Base-by-base conservation (phyloP, 768 basidiomycete genomes). In the Phanerochaete carnosa region DNA sequence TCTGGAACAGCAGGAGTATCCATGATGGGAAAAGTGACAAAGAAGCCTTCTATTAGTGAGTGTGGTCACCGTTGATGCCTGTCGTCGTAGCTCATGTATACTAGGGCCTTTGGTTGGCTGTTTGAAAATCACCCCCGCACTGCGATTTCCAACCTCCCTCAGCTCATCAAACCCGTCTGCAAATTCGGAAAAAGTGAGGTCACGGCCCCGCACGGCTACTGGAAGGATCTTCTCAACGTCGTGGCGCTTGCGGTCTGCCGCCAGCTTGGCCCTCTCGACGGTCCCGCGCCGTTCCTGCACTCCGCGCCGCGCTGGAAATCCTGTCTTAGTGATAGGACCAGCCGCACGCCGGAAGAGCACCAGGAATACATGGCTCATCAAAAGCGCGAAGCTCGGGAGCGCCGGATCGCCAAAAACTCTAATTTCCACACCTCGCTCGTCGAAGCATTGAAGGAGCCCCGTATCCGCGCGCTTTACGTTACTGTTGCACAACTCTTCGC, bases 151-250 rank as follows among this genome's bases (percentile, higher is more conserved):
- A 90, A 89, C 66, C 79, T 90, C 3, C 76, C 68, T 22, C 68
- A 76, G 59, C 75, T 89, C 4, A 81, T 86, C 39, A 74, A 79
- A 9, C 84, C 83, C 0, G 77, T 82, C 8, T 84, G 84, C 68
- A 73, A 70, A 30, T 70, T 66, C 65, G 71, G 60, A 62, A 69
- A 53, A 26, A 13, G 60, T 29, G 53, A 64, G 35, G 49, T 62
- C 63, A 7, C 15, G n/a, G 67, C 32, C 56, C 64, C 77, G 3
- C 88, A 90, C 52, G 89, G 89, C 0, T 89, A 86, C 66, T 90
- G 87, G 85, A 90, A 92, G 67, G 89, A 90, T 64, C 76, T 90
- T 23, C 79, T 89, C 55, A 86, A 89, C 55, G 84, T 91, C 52
- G 75, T 90, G 4, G 78, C 82, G 3, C 77, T 91, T 29, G 85